Evolutionary conservation across 345 rosid species (phyloP).

Genomic region (Anacardium occidentale): DNA sequence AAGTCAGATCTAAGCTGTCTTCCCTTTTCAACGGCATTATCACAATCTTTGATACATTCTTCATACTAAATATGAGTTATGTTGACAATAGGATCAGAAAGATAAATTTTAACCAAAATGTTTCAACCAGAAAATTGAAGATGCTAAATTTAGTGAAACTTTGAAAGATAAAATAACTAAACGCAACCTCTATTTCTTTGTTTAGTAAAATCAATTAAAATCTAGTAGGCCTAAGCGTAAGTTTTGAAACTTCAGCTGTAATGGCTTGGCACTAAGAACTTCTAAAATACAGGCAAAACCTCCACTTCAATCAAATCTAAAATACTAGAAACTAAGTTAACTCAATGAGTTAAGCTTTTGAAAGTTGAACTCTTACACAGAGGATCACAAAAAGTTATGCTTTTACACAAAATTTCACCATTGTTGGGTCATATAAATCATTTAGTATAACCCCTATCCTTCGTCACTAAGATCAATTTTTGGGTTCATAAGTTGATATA

Average conservation of each 20-base stretch:
- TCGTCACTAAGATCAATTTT: too few species aligned
- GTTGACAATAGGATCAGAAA: background rate
- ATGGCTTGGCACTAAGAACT: too few species aligned
- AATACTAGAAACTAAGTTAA: background rate
- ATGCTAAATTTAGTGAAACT: too few species aligned
- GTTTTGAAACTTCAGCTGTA: too few species aligned
- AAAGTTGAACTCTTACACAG: background rate
- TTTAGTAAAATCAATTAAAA: too few species aligned
- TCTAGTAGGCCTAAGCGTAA: too few species aligned
- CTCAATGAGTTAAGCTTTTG: background rate
- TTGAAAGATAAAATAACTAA: background rate
- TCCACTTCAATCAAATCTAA: background rate
- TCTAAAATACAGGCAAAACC: background rate
- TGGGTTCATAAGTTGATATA: too few species aligned
- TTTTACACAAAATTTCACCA: background rate
- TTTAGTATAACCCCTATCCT: too few species aligned
- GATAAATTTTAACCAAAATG: background rate
- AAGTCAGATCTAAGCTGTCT: constrained; percentile 91
- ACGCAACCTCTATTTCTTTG: background rate
- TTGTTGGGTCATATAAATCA: background rate
- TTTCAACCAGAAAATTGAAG: too few species aligned
- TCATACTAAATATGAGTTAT: constrained; percentile 48
- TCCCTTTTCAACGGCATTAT: constrained; percentile 95
- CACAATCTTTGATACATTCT: constrained; percentile 91
- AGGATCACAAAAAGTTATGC: too few species aligned